Conservation (phyloP, 192 early-diverging fungal genomes). For the Oehlia diaphana region DNA sequence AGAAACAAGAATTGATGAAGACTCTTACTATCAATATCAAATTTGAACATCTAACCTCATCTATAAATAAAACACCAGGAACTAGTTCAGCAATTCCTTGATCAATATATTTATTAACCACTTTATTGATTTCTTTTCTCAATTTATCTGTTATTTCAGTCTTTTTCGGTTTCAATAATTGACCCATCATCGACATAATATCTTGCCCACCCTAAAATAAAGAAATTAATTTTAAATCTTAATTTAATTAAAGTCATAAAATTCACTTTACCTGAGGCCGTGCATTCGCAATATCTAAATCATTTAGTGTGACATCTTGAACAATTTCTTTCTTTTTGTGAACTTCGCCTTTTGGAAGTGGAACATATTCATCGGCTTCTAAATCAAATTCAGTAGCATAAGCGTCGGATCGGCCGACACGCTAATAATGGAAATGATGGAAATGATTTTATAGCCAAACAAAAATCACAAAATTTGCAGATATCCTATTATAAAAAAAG, state of each 20-base stretch:
- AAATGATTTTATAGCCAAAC: neutral
- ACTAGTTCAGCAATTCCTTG: conserved; percentile 97
- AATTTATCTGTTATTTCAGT: conserved; percentile 99
- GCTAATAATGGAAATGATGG: conserved; percentile 39
- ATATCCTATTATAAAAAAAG: neutral
- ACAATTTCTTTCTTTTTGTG: conserved; percentile 99
- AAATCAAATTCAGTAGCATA: conserved; percentile 98
- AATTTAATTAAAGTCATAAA: neutral
- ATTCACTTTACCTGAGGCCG: conserved; percentile 64
- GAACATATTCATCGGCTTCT: conserved; percentile 98
- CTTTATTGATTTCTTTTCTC: conserved; percentile 98
- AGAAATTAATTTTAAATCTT: neutral
- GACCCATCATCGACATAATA: conserved; percentile 98
- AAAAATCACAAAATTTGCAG: neutral
- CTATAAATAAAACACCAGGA: conserved; percentile 97
- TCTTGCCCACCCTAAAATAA: conserved; percentile 84
- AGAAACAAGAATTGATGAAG: neutral
- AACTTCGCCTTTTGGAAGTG: conserved; percentile 96
- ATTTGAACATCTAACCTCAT: conserved; percentile 64
- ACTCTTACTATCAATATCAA: neutral
- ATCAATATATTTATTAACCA: conserved; percentile 98
- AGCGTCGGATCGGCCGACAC: conserved; percentile 96
- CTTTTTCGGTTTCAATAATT: conserved; percentile 98
- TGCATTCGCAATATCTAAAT: conserved; percentile 96
- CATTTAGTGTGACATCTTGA: conserved; percentile 97